Evolutionary conservation across 2,329 filamentous ascomycete species (phyloP).

Genomic region (Penicillium sp.): DNA sequence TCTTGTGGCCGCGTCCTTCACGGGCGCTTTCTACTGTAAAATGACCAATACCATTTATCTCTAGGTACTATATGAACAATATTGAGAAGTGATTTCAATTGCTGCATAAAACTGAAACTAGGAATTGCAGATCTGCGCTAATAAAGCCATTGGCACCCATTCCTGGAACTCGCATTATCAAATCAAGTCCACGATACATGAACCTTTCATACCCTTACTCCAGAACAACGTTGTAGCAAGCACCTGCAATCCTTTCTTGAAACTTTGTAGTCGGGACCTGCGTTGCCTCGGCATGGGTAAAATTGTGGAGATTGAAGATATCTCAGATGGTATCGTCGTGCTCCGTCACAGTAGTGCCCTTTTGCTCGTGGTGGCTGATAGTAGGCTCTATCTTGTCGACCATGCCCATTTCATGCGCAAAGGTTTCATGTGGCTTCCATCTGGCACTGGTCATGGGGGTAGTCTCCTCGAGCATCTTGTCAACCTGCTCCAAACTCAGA

Average conservation of each 20-base stretch:
- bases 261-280: neutral
- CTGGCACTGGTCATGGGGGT: slow-evolving; percentile 73
- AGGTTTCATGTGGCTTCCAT: slow-evolving; percentile 73
- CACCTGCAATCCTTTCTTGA: neutral
- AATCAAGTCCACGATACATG: neutral
- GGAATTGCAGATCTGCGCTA: neutral
- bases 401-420: slow-evolving; percentile 59
- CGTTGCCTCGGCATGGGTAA: too few relatives aligned
- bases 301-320: neutral
- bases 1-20: slow-evolving; percentile 11
- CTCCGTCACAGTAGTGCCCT: slow-evolving; percentile 1
- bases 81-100: neutral
- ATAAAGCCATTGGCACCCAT: neutral
- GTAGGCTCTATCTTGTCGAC: slow-evolving; percentile 33
- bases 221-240: neutral
- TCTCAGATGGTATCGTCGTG: slow-evolving; percentile 1
- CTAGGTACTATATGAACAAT: neutral
- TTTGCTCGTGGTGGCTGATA: slow-evolving; percentile 4
- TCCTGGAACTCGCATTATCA: neutral
- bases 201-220: neutral
- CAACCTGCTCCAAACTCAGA: slow-evolving; percentile 74
- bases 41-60: slow-evolving; percentile 6
- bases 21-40: slow-evolving; percentile 17
- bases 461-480: slow-evolving; percentile 86
- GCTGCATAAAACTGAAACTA: neutral